phyloP scores from a whole-genome alignment of 306 rosid genomes.

The Abrus pulchellus region DNA sequence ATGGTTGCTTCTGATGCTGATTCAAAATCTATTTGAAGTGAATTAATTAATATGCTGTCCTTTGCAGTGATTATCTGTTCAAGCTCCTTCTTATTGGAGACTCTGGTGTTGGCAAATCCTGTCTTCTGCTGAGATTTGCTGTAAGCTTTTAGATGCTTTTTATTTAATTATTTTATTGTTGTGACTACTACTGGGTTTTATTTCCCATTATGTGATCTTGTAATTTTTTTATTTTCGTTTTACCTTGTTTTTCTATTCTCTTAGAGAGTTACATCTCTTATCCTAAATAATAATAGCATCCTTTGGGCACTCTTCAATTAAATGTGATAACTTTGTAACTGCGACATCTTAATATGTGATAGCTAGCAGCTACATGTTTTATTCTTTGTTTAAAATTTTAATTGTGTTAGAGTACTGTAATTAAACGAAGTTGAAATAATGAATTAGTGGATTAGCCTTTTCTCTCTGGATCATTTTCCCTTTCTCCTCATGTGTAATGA shows the following conservation, averaged over 20 bases:
- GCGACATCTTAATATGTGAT: neutral
- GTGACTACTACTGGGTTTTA: slow-evolving; percentile 17
- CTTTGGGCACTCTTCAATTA: slow-evolving; percentile 12
- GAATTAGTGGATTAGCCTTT: slow-evolving; percentile 20
- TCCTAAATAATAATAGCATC: neutral
- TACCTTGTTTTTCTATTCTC: neutral
- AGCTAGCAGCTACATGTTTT: neutral
- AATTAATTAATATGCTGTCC: slow-evolving; percentile 3
- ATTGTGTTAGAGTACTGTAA: slow-evolving; percentile 10
- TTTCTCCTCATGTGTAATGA: neutral
- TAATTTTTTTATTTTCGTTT: neutral
- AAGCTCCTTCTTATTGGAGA: slow-evolving; percentile 98
- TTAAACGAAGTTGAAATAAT: neutral
- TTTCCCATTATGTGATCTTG: neutral
- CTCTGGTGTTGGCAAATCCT: slow-evolving; percentile 97
- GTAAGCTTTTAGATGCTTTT: slow-evolving; percentile 61
- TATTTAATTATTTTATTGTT: slow-evolving; percentile 5
- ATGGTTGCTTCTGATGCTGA: neutral
- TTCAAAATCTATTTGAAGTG: slow-evolving; percentile 2
- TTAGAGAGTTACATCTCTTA: neutral
- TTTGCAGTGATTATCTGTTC: slow-evolving; percentile 88
- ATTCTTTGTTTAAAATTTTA: slow-evolving; percentile 21
- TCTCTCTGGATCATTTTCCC: neutral
- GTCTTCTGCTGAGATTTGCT: slow-evolving; percentile 95
- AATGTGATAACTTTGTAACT: slow-evolving; percentile 6